Evolutionary conservation across 2,329 filamentous ascomycete genomes (phyloP).

Genomic region (Botrytis pseudocinerea): DNA sequence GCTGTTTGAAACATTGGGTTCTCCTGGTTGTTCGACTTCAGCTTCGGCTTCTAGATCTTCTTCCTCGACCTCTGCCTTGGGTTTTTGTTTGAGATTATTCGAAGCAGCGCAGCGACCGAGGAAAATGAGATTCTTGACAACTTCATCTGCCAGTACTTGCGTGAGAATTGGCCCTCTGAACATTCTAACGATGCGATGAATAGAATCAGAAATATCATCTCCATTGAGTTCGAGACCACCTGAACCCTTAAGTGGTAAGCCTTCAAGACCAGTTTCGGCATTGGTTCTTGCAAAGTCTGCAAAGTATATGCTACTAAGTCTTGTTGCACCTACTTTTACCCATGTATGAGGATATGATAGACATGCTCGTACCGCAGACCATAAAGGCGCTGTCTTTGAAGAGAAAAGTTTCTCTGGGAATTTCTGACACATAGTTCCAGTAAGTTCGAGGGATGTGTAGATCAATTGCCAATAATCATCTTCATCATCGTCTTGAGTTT

Average conservation of each 20-base stretch:
- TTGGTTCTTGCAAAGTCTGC: slow-evolving; percentile 72
- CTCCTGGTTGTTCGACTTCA: slow-evolving; percentile 42
- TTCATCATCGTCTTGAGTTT: slow-evolving; percentile 51
- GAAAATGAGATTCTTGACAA: slow-evolving; percentile 80
- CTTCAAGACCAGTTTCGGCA: slow-evolving; percentile 52
- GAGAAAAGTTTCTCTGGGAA: slow-evolving; percentile 66
- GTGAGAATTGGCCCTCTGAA: slow-evolving; percentile 65
- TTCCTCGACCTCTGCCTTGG: slow-evolving; percentile 45
- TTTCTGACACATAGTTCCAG: slow-evolving; percentile 66
- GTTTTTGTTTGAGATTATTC: slow-evolving; percentile 53
- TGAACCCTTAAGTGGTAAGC: slow-evolving; percentile 65
- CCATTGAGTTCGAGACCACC: slow-evolving; percentile 68
- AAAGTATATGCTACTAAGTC: slow-evolving; percentile 74
- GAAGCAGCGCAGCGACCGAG: slow-evolving; percentile 66
- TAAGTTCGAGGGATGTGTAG: slow-evolving; percentile 69
- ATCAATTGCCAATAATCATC: slow-evolving; percentile 68
- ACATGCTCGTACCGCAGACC: slow-evolving; percentile 67
- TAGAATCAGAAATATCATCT: slow-evolving; percentile 63
- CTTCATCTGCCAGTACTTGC: slow-evolving; percentile 75
- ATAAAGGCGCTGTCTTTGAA: slow-evolving; percentile 62
- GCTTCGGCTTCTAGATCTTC: slow-evolving; percentile 42
- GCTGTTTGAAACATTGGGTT: slow-evolving; percentile 41
- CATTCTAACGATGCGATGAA: slow-evolving; percentile 51
- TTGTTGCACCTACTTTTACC: slow-evolving; percentile 76
- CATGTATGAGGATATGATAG: slow-evolving; percentile 70